Base-by-base conservation (phyloP, 306 rosid species). In the Fragaria vesca region DNA sequence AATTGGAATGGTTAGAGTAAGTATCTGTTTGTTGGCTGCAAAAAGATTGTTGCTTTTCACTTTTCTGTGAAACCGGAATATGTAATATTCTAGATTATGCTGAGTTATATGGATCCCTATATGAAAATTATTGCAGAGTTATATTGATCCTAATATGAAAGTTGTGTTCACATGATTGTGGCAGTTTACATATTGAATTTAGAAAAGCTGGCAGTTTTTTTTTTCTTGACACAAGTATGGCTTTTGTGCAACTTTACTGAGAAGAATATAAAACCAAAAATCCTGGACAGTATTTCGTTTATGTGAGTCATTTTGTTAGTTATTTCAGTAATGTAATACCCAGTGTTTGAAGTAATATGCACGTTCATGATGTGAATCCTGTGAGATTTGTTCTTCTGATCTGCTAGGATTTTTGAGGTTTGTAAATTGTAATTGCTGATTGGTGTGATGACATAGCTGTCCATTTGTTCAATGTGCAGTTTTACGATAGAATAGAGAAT, bases 401-500 rank as follows among this genome's bases (percentile, higher is more conserved):
- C 61, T 70, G 70, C 73, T 55, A 26, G 40, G 16, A 8, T 32
- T 52, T 43, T 32, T 30, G 30, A 46, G 69, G 65, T 68, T 57
- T 48, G 10, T 40, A 15, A 45, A 16, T 18, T n/a, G 30, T 77
- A 34, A 18, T 28, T 68, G 55, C 28, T 26, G 28, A 9, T 10
- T 70, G 66, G 72, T 63, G 43, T 36, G 28, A 46, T 34, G 17
- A 18, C n/a, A 16, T 16, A 8, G 61, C 58, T 68, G 24, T 30
- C 16, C 12, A 3, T 52, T 45, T 65, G 20, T 40, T 66, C 70
- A 40, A 50, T 76, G 67, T 81, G 79, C 80, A 82, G 86, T 77
- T 46, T 71, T 76, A 30, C 67, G 6, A 17, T 50, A 77, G 86
- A 79, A 61, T 74, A 78, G 55, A 57, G 78, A 79, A 74, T 62